phyloP scores from a whole-genome alignment of 495 filamentous ascomycete genomes.

The Bacidia rubella region DNA sequence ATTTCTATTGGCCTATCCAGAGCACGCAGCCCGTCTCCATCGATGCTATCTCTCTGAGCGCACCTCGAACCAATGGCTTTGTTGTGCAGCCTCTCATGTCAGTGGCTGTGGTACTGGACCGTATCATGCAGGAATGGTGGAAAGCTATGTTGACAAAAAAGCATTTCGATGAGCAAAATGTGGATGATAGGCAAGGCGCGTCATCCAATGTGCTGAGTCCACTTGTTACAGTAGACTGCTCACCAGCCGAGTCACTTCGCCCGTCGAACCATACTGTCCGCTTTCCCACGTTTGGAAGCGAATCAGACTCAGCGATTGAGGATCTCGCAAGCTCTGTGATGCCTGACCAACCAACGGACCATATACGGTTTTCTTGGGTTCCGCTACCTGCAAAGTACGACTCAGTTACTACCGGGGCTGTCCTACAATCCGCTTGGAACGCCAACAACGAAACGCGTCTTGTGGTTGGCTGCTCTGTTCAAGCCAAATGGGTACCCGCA shows the following conservation, averaged over 20 bases:
- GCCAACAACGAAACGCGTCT: slow-evolving; percentile 5
- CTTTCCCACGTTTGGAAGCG: slow-evolving; percentile 6
- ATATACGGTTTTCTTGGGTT: slow-evolving; percentile 12
- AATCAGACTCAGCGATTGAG: neutral
- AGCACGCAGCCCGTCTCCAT: slow-evolving; percentile 6
- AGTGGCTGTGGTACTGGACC: slow-evolving; percentile 3
- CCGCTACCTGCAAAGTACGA: slow-evolving; percentile 8
- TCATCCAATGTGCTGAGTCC: neutral
- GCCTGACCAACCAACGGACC: neutral
- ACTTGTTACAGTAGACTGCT: slow-evolving; percentile 7
- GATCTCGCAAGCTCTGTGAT: neutral
- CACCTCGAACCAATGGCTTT: slow-evolving; percentile 4
- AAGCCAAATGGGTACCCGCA: slow-evolving; percentile 14
- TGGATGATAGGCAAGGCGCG: slow-evolving; percentile 11
- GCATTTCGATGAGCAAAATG: slow-evolving; percentile 2
- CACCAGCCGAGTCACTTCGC: slow-evolving; percentile 5
- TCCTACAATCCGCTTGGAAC: slow-evolving; percentile 12
- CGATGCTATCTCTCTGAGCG: slow-evolving; percentile 9
- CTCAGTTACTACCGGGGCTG: slow-evolving; percentile 6
- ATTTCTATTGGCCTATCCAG: slow-evolving; percentile 11
- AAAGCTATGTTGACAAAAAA: neutral
- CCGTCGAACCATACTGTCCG: slow-evolving; percentile 7
- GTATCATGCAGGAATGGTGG: slow-evolving; percentile 3
- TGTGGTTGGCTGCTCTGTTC: slow-evolving; percentile 13
- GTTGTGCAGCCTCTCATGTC: slow-evolving; percentile 13